Percentiles rank a stretch among this genome's conserved stretches.
Evolutionary conservation across 2,329 filamentous ascomycete species (phyloP).

Genomic region (Chaetoscypha palmicola): DNA sequence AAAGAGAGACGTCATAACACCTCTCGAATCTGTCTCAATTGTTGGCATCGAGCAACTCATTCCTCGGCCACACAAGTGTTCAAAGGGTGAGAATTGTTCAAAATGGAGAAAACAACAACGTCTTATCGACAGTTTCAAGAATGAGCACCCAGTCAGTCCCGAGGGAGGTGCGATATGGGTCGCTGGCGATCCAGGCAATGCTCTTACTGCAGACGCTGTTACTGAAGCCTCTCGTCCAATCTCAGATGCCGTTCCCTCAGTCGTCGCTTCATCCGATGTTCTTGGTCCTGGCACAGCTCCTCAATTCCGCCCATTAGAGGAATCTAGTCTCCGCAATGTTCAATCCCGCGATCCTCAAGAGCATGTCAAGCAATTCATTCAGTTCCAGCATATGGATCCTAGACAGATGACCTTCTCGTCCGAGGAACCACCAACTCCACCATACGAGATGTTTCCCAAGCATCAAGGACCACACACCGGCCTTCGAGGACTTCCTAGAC

Average conservation of each 20-base stretch:
- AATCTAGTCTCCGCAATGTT: conserved; percentile 63
- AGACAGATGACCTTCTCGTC: conserved; percentile 30
- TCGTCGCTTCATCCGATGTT: conserved; percentile 86
- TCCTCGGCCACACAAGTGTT: conserved; percentile 76
- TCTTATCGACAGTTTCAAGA: conserved; percentile 66
- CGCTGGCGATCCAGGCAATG: conserved; percentile 71
- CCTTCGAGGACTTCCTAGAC: conserved; percentile 53
- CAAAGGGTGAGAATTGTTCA: conserved; percentile 77
- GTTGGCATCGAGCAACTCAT: conserved; percentile 86
- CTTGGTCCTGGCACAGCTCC: conserved; percentile 64
- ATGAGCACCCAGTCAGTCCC: conserved; percentile 61
- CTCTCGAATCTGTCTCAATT: conserved; percentile 80
- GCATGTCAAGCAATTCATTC: conserved; percentile 85
- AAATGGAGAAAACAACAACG: conserved; percentile 78
- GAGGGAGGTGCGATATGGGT: conserved; percentile 66
- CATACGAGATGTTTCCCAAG: conserved; percentile 55
- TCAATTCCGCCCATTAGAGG: conserved; percentile 63
- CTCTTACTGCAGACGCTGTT: conserved; percentile 51
- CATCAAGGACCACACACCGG: conserved; percentile 41
- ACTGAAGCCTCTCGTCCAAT: conserved; percentile 47
- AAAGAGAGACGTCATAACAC: conserved; percentile 57
- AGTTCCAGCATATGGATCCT: conserved; percentile 66
- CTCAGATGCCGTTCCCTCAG: conserved; percentile 70
- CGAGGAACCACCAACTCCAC: conserved; percentile 62
- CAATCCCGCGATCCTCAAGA: conserved; percentile 77